Conservation (phyloP, 2,329 filamentous ascomycete species). For the Xylaria hypoxylon region DNA sequence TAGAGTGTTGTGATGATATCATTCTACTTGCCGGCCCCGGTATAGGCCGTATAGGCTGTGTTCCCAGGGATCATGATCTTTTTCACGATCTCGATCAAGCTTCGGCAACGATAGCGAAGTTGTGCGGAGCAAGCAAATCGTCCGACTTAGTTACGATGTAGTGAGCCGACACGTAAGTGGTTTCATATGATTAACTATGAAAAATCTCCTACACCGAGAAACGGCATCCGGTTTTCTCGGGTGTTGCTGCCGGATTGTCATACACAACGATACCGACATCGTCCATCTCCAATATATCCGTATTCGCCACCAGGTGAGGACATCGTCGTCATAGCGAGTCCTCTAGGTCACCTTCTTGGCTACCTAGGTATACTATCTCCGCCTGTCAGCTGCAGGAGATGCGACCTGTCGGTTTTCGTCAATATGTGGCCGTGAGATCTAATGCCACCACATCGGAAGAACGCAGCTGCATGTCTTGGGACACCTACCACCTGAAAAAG, state of each 20-base stretch:
- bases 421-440: conserved; percentile 44
- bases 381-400: conserved; percentile 38
- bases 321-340: neutral
- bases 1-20: conserved; percentile 10
- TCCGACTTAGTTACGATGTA: conserved; percentile 19
- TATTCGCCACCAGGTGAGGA: neutral
- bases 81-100: conserved; percentile 20
- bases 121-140: conserved; percentile 22
- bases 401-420: conserved; percentile 45
- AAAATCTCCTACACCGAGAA: conserved; percentile 21
- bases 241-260: neutral
- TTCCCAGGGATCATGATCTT: conserved; percentile 36
- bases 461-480: conserved; percentile 49
- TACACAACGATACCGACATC: neutral
- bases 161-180: conserved; percentile 6
- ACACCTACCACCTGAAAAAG: conserved; percentile 41
- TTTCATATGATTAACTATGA: conserved; percentile 21
- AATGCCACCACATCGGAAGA: conserved; percentile 46
- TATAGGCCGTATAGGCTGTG: conserved; percentile 28
- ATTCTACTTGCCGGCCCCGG: conserved; percentile 1
- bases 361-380: conserved; percentile 18
- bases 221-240: conserved; percentile 3
- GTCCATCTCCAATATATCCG: neutral
- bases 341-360: neutral
- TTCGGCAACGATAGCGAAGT: conserved; percentile 14